These are phyloP conservation scores for Phragmites australis DNA, from an alignment of 176 grass and related monocot species.

Conservation along the genomic window DNA sequence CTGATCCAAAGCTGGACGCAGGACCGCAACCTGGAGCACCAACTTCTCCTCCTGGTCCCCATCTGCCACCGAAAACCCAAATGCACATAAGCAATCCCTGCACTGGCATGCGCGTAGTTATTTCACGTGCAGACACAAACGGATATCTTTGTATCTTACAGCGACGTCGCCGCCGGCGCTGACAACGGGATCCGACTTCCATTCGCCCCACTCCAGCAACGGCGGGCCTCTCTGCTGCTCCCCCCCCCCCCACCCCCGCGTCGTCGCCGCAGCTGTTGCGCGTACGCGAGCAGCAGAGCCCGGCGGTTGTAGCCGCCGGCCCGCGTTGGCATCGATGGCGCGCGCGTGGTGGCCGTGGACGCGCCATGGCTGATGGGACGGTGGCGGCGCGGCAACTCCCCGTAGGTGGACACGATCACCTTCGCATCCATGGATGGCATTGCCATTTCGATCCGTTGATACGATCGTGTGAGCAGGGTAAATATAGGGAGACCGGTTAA, in stretches of 20 bases:
- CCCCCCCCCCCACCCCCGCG: not conserved
- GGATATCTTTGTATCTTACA: not conserved
- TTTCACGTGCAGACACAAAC: not conserved
- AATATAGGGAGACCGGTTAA: not conserved
- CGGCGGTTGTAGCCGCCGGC: slow-evolving; percentile 14
- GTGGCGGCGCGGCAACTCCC: slow-evolving; percentile 37
- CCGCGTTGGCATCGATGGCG: not conserved
- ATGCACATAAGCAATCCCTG: not conserved
- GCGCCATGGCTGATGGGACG: not conserved
- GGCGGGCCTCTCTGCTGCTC: not conserved
- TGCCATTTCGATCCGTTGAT: not conserved
- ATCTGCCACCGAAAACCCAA: not conserved
- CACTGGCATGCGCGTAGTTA: not conserved
- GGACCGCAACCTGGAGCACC: slow-evolving; percentile 33
- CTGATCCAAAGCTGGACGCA: slow-evolving; percentile 18
- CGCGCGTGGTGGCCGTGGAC: not conserved
- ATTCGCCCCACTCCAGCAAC: slow-evolving; percentile 37
- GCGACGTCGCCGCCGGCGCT: not conserved
- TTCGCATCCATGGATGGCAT: slow-evolving; percentile 15
- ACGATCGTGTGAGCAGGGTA: not conserved
- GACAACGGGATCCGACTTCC: not conserved
- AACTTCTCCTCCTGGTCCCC: slow-evolving; percentile 3
- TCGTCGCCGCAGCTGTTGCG: slow-evolving; percentile 31
- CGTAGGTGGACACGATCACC: slow-evolving; percentile 37
- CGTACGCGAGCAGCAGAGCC: slow-evolving; percentile 45